phyloP scores from a whole-genome alignment of 2,329 filamentous ascomycete genomes.

The Microsporum canis region DNA sequence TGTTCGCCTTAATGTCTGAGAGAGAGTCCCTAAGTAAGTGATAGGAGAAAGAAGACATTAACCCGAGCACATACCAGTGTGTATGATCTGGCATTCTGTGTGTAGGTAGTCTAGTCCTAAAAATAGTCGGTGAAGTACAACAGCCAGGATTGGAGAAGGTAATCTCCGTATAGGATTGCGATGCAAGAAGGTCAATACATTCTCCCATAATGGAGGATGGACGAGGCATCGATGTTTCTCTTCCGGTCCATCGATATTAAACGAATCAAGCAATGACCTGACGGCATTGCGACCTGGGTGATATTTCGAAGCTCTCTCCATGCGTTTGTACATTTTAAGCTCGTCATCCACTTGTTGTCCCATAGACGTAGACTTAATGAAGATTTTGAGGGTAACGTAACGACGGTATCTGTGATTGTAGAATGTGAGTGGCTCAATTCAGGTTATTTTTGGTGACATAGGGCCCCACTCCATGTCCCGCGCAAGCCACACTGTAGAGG shows the following conservation, averaged over 20 bases:
- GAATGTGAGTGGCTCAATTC: not conserved
- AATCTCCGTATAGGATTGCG: slow-evolving; percentile 12
- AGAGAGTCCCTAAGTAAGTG: not conserved
- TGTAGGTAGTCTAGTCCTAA: slow-evolving; percentile 26
- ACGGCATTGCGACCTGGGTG: slow-evolving; percentile 25
- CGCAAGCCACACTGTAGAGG: slow-evolving; percentile 29
- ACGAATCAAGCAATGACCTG: slow-evolving; percentile 21
- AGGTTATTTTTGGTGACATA: not conserved
- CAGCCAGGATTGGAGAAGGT: slow-evolving; percentile 9
- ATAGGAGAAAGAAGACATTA: not conserved
- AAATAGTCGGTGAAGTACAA: slow-evolving; percentile 9
- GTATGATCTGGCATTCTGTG: slow-evolving; percentile 31
- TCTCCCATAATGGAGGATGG: slow-evolving; percentile 15
- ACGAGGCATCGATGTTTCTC: slow-evolving; percentile 19
- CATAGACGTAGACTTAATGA: slow-evolving; percentile 20
- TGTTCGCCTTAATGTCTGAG: slow-evolving; percentile 22
- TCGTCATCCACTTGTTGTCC: slow-evolving; percentile 28
- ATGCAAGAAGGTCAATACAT: slow-evolving; percentile 12
- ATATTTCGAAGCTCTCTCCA: slow-evolving; percentile 18
- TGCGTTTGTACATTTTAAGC: slow-evolving; percentile 34
- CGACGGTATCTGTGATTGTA: slow-evolving; percentile 15
- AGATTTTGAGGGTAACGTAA: slow-evolving; percentile 26
- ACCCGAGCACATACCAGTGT: not conserved
- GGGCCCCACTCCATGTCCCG: slow-evolving; percentile 15
- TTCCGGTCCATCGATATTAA: slow-evolving; percentile 18